Base-by-base conservation (phyloP, 2,329 filamentous ascomycete genomes). In the Fusarium sp. region DNA sequence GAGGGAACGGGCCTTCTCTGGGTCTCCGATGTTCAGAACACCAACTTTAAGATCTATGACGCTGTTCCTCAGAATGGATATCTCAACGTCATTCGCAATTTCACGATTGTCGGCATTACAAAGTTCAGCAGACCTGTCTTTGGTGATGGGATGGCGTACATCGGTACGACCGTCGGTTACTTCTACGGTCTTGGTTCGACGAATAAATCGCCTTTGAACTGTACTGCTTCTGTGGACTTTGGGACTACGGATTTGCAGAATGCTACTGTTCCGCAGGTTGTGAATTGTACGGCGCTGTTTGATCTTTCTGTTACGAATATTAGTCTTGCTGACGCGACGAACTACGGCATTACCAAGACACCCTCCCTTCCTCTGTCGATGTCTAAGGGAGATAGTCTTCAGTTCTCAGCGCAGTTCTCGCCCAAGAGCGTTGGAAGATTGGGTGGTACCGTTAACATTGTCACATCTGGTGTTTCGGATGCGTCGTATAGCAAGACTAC, bases 111-210 rank as follows among this genome's bases (percentile, higher is more conserved):
- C 0, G 85, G 84, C 1, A 81, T 84, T 6, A 85, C 81, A 47
- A 89, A 89, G 76, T 89, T 89, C 66, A 84, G 83, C 5, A 81
- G 87, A 3, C 85, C 87, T 3, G 85, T 87, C 4, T 89, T 89
- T 59, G 87, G 87, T 9, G 81, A 89, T 59, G 86, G 85, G 1
- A 82, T 83, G 59, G 82, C 84, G 4, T 89, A 88, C 63, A 75
- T 88, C n/a, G 85, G 84, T 12, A 86, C 83, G 1, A 84, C 78
- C 4, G 76, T 79, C 25, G 87, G 87, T 5, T 83, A 78, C 57
- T 73, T 89, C 21, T 88, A 88, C 30, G 86, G 81, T 3, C 88
- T 87, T 57, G 87, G 87, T 2, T 85, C 86, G 0, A 86, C 87
- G 0, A 84, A 86, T 28, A 87, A 85, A 41, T 72, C 81, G 6